phyloP scores from a whole-genome alignment of 352 stramenopile species.

The Phytophthora agathidicida region DNA sequence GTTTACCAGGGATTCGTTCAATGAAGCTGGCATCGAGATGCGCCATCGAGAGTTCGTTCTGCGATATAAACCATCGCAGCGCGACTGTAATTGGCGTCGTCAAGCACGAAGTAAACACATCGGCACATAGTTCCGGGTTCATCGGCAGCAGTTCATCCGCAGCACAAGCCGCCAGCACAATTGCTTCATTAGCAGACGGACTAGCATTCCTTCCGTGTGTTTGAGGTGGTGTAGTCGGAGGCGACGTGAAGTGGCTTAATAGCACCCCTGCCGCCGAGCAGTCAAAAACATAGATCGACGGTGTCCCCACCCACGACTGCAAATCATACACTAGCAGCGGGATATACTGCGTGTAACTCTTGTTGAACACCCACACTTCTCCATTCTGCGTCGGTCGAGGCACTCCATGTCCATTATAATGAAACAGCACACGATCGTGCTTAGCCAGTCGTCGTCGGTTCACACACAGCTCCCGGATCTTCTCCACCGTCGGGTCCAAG shows the following conservation, averaged over 20 bases:
- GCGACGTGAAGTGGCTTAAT: slow-evolving; percentile 93
- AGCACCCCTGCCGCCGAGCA: slow-evolving; percentile 96
- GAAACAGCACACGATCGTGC: slow-evolving; percentile 96
- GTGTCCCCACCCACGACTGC: slow-evolving; percentile 92
- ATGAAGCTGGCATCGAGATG: slow-evolving; percentile 88
- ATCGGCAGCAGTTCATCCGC: slow-evolving; percentile 96
- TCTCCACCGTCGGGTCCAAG: slow-evolving; percentile 97
- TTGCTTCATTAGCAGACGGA: slow-evolving; percentile 82
- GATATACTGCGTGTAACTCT: slow-evolving; percentile 99
- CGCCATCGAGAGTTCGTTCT: slow-evolving; percentile 91
- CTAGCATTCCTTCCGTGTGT: slow-evolving; percentile 27
- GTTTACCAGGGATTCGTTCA: slow-evolving; percentile 90
- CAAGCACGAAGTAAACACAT: slow-evolving; percentile 99
- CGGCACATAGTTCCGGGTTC: slow-evolving; percentile 96
- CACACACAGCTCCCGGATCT: slow-evolving; percentile 94
- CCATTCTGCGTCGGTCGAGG: slow-evolving; percentile 96
- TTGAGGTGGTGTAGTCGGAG: slow-evolving; percentile 24
- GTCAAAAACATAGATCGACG: slow-evolving; percentile 98
- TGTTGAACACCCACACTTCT: slow-evolving; percentile 99
- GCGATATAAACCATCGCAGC: slow-evolving; percentile 97
- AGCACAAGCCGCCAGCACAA: slow-evolving; percentile 96
- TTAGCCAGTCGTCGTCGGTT: slow-evolving; percentile 93
- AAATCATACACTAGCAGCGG: slow-evolving; percentile 97
- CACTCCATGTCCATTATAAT: slow-evolving; percentile 99
- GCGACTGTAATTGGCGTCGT: slow-evolving; percentile 99